Evolutionary conservation across 176 grass and related monocot species (phyloP), one percentile per base, ranked within the genome.

Genomic region (Juncus inflexus): DNA sequence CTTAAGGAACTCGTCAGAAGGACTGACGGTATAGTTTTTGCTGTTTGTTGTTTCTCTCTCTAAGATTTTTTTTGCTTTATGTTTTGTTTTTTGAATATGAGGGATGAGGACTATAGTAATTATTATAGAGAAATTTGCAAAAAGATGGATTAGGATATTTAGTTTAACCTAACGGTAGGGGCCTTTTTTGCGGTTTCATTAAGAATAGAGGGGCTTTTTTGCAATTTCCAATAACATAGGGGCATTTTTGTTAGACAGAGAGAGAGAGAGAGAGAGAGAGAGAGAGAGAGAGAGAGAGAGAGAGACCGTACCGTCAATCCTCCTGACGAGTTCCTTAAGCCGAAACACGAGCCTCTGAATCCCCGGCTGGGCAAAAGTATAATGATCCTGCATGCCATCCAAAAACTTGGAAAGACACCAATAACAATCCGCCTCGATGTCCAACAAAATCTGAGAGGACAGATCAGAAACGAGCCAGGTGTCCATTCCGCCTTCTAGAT

Each of bases 371-470:
- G 90, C 90, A 87, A 95, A 95, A 12, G 86, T 95, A 67, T 95
- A 95, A 70, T 95, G 90, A 60, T 95, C 90, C 60, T 95, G 90
- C 90, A 95, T 95, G 35, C 90, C 90, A 56, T 95, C 90, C 60
- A 95, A 83, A 70, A 95, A 85, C 81, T 95, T 95, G 12, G 90
- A 95, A 15, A 95, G 83, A 59, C 90, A 90, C 90, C 90, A 95
- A 71, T 95, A 95, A 56, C 90, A 95, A 62, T 95, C 90, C 14
- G 90, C 90, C 81, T 95, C 90, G 65, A 87, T 87, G 8, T 95
- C 82, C 47, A 83, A 90, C 50, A 90, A 58, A 28, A 79, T 75
- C 54, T 87, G 86, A 49, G 41, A 69, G 59, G 90, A 95, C 70
- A 95, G 83, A 37, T 87, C 62, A 45, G 83, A 78, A 52, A 90